phyloP scores from a whole-genome alignment of 2,329 filamentous ascomycete genomes.

The Trichoderma semiorbis region DNA sequence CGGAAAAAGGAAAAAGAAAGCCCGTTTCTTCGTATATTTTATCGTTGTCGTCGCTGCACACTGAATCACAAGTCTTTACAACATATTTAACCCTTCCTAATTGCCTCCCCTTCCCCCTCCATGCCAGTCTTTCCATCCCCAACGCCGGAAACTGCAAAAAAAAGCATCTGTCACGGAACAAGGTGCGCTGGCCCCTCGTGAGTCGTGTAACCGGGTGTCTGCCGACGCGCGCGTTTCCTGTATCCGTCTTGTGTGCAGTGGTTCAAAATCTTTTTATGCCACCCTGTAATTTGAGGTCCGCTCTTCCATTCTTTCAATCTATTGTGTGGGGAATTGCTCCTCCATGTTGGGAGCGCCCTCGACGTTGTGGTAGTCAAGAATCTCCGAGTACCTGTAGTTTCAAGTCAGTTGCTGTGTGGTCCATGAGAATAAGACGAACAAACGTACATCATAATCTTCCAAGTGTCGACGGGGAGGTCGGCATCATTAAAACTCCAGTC shows the following conservation, averaged over 20 bases:
- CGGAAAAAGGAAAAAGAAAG: neutral
- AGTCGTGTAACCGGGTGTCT: neutral
- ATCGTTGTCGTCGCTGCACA: slow-evolving; percentile 10
- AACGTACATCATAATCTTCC: slow-evolving; percentile 99
- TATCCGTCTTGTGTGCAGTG: slow-evolving; percentile 7
- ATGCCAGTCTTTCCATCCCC: slow-evolving; percentile 26
- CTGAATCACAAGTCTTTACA: slow-evolving; percentile 18
- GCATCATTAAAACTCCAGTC: slow-evolving; percentile 99
- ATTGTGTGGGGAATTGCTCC: slow-evolving; percentile 39
- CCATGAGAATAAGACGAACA: neutral
- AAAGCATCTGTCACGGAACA: slow-evolving; percentile 7
- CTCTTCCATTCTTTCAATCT: slow-evolving; percentile 19
- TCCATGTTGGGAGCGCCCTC: slow-evolving; percentile 51
- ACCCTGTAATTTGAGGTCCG: neutral
- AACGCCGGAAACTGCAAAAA: slow-evolving; percentile 28
- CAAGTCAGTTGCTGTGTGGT: neutral
- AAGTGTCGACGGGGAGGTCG: slow-evolving; percentile 95
- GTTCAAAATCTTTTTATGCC: slow-evolving; percentile 13
- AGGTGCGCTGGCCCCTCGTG: neutral
- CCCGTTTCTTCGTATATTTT: slow-evolving; percentile 17
- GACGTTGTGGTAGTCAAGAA: slow-evolving; percentile 96
- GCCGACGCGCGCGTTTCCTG: slow-evolving; percentile 6
- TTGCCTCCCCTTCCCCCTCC: neutral
- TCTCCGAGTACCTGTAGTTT: slow-evolving; percentile 83
- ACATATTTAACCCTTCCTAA: slow-evolving; percentile 9